These are phyloP conservation scores for Bondarzewia mesenterica DNA, from an alignment of 1,284 basidiomycete species.

Conservation along the genomic window DNA sequence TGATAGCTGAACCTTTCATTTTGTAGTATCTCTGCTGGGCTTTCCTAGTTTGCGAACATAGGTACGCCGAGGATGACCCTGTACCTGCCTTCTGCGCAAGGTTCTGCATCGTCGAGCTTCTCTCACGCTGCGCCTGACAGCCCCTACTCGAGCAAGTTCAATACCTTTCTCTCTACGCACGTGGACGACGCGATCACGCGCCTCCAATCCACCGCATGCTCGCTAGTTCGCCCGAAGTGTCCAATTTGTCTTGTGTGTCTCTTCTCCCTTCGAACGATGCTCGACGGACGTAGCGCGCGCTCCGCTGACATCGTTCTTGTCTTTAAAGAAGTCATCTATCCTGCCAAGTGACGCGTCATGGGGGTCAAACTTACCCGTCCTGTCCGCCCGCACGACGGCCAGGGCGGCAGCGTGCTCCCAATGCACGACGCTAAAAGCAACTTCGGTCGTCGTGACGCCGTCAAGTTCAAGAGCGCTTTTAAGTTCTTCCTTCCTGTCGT, in stretches of 20 bases:
- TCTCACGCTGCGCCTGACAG: background rate
- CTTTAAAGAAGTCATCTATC: background rate
- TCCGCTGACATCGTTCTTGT: background rate
- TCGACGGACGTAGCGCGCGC: background rate
- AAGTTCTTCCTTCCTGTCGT: background rate
- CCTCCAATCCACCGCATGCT: background rate
- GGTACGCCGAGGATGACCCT: background rate
- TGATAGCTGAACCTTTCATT: too few relatives aligned
- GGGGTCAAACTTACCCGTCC: background rate
- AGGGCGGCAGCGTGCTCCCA: background rate
- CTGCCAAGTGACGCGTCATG: constrained; percentile 4
- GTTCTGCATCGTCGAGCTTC: background rate
- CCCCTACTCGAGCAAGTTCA: background rate
- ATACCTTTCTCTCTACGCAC: background rate
- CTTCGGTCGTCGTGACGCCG: background rate
- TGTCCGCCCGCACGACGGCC: background rate
- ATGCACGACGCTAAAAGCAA: background rate
- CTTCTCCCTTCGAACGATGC: too few relatives aligned
- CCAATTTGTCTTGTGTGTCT: background rate
- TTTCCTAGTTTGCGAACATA: too few relatives aligned
- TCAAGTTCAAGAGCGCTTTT: background rate
- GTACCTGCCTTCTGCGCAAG: background rate
- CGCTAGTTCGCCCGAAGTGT: background rate
- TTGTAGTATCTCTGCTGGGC: too few relatives aligned
- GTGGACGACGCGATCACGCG: constrained; percentile 1